Conservation (phyloP, 192 early-diverging fungal species). For the Obelidium mucronatum region DNA sequence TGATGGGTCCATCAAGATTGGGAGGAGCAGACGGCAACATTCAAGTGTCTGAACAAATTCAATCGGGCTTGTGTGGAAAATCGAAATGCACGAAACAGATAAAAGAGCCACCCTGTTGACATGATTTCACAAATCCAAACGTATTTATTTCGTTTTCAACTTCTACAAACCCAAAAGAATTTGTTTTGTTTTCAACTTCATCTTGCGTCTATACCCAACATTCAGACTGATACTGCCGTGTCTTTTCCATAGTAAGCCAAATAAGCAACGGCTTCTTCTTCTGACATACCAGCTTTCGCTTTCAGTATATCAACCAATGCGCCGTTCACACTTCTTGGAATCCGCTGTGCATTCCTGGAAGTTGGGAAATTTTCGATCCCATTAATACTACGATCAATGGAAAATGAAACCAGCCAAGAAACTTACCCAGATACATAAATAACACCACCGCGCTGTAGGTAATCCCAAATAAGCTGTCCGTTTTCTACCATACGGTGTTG, state of each 20-base stretch:
- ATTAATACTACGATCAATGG: neutral
- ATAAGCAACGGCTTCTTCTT: conserved; percentile 65
- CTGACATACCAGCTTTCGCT: conserved; percentile 56
- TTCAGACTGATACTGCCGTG: conserved; percentile 82
- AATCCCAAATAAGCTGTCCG: conserved; percentile 65
- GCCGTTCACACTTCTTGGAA: conserved; percentile 74
- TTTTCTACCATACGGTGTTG: conserved; percentile 75
- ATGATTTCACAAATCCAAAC: neutral
- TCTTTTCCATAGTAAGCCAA: conserved; percentile 69
- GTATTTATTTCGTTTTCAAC: too few species aligned
- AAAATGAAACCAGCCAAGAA: neutral
- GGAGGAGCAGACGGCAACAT: too few species aligned
- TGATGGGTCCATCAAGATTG: too few species aligned
- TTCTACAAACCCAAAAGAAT: too few species aligned
- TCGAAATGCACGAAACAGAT: too few species aligned
- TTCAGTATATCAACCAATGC: conserved; percentile 68
- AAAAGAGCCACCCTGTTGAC: too few species aligned
- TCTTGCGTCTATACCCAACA: conserved; percentile 71
- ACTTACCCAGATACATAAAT: conserved; percentile 79
- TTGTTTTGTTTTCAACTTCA: neutral
- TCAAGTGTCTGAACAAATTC: too few species aligned
- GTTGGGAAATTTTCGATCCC: too few species aligned
- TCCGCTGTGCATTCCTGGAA: conserved; percentile 71
- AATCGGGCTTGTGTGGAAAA: too few species aligned
- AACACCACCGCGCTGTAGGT: conserved; percentile 62